phyloP scores from a whole-genome alignment of 2,329 filamentous ascomycete species.

The Hawksworthiomyces lignivorus region DNA sequence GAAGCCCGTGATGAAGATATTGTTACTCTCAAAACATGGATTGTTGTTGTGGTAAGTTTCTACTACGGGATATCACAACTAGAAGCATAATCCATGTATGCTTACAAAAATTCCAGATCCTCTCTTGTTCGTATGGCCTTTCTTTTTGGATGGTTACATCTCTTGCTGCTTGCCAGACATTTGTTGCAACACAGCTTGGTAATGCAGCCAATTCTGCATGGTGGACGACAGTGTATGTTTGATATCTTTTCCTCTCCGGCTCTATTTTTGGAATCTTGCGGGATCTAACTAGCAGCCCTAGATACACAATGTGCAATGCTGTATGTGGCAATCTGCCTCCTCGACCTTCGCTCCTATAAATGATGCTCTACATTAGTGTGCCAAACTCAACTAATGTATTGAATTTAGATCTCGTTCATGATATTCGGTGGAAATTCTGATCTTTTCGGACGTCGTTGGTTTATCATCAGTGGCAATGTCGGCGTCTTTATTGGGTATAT shows the following conservation, averaged over 20 bases:
- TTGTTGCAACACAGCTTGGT: conserved; percentile 6
- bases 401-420: conserved; percentile 10
- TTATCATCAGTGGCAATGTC: conserved; percentile 33
- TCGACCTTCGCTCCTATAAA: neutral
- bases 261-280: too few species aligned
- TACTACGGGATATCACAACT: too few species aligned
- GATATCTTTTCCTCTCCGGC: too few species aligned
- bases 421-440: conserved; percentile 29
- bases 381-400: too few species aligned
- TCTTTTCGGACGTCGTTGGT: conserved; percentile 37
- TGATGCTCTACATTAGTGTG: neutral
- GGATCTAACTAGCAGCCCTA: too few species aligned
- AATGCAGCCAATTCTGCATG: conserved; percentile 7
- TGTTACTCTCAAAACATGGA: conserved; percentile 8
- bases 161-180: conserved; percentile 2
- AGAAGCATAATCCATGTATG: too few species aligned
- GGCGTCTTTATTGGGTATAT: conserved; percentile 28
- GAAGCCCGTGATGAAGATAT: conserved; percentile 7
- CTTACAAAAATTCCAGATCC: neutral
- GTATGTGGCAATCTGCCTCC: neutral
- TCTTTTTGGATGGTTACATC: conserved; percentile 10
- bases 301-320: conserved; percentile 8
- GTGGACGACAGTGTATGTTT: conserved; percentile 10
- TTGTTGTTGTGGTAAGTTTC: conserved; percentile 4
- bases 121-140: conserved; percentile 8